Base-by-base conservation (phyloP, 805 yeast species). In the Torulaspora maleeae region DNA sequence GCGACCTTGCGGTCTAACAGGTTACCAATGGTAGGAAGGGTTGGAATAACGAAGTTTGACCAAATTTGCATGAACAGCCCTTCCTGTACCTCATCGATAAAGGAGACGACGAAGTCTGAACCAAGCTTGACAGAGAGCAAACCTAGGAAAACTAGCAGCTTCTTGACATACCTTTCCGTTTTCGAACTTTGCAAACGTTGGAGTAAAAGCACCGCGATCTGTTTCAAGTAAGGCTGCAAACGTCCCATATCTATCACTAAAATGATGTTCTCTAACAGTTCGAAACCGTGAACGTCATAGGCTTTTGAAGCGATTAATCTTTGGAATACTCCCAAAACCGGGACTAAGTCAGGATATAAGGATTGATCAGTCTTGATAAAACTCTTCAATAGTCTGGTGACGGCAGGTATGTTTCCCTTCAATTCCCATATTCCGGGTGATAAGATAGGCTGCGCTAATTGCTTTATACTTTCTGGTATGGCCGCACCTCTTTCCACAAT, bases 251-350 rank as follows among this genome's bases (percentile, higher is more conserved):
- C 81, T 36, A 88, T 67, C 47, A 74, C 66, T 35, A 78, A 58
- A 35, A 91, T 64, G 39, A 93, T 81, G 2, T 75, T 69, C 60
- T 86, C 90, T 36, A 93, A 67, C 35, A 93, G 69, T 45, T 93
- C 98, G 64, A 93, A 84, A 1, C 97, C 98, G 56, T 79, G 76
- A 30, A 68, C 68, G 57, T 93, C 98, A 56, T 88, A 83, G 12
- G 80, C 75, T 53, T 83, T 85, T 0, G 97, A 87, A 1, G 96
- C 80, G 41, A 93, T 79, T 53, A 93, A 72, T 63, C 90, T 88
- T 69, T 95, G 99, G 73, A 87, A 95, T n/a, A 93, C 95, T 32
- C 99, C 99, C 33, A 93, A 71, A 25, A 93, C 77, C 3, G 97
- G 95, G 28, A 85, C 77, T 34, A 88, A 63, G 39, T 73, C 76